Evolutionary conservation across 768 basidiomycete species (phyloP).

Genomic region (Leucocoprinus leucothites): DNA sequence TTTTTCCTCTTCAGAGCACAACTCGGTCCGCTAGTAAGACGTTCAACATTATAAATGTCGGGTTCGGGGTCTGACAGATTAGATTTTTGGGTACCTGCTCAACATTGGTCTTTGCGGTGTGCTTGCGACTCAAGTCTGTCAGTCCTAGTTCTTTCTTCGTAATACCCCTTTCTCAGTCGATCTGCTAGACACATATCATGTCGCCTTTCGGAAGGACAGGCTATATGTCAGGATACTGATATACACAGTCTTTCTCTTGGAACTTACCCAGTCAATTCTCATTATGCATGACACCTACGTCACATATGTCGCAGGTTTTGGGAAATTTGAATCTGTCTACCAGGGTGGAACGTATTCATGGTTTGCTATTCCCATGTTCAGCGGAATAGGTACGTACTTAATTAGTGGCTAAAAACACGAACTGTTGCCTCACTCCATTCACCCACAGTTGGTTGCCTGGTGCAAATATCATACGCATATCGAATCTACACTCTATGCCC

Average conservation of each 20-base stretch:
- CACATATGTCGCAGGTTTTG: constrained; percentile 25
- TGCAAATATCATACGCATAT: constrained; percentile 3
- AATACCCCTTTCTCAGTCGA: not conserved
- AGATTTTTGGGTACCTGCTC: constrained; percentile 23
- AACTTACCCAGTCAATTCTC: constrained; percentile 26
- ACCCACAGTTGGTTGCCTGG: not conserved
- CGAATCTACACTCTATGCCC: not conserved
- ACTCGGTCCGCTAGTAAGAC: constrained; percentile 3
- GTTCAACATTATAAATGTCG: not conserved
- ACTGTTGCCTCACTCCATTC: not conserved
- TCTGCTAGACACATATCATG: constrained; percentile 27
- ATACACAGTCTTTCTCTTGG: constrained; percentile 23
- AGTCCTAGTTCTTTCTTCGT: constrained; percentile 11
- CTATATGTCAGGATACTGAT: constrained; percentile 24
- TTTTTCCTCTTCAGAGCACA: not conserved
- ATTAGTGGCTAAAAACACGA: not conserved
- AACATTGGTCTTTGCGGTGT: constrained; percentile 27
- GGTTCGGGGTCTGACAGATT: not conserved
- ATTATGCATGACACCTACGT: constrained; percentile 20
- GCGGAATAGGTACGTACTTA: constrained; percentile 21
- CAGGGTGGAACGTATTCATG: constrained; percentile 17
- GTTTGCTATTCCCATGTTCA: constrained; percentile 26
- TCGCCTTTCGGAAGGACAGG: constrained; percentile 27
- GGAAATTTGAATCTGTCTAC: constrained; percentile 20
- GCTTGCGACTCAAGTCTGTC: constrained; percentile 29